Evolutionary conservation across 1,139 yeast genomes (phyloP).

Genomic region (Hanseniaspora sp.): DNA sequence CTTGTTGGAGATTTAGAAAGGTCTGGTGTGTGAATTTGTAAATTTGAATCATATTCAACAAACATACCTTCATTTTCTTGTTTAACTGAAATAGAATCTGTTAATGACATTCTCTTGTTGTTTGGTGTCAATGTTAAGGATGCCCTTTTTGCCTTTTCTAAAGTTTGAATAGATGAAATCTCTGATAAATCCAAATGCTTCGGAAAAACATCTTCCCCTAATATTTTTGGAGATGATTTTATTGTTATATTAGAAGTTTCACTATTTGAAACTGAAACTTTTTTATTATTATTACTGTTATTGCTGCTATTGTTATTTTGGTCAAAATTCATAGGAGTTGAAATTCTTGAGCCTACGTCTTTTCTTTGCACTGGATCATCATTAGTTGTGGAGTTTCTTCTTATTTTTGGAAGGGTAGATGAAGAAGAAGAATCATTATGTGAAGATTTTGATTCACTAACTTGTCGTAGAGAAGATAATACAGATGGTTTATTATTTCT

Average conservation of each 20-base stretch:
- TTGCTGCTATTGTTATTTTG: conserved; percentile 16
- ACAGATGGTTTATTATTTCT: neutral
- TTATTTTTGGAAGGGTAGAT: conserved; percentile 10
- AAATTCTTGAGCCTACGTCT: conserved; percentile 17
- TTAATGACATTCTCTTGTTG: conserved; percentile 25
- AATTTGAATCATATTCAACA: conserved; percentile 27
- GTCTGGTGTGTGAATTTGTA: conserved; percentile 29
- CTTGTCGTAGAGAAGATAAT: conserved; percentile 4
- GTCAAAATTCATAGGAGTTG: conserved; percentile 26
- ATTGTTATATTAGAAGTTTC: conserved; percentile 17
- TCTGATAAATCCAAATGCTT: conserved; percentile 54
- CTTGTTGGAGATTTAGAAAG: conserved; percentile 35
- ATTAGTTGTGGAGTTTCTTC: neutral
- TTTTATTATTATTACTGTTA: neutral
- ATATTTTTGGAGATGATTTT: conserved; percentile 20
- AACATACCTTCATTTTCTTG: conserved; percentile 35
- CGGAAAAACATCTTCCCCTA: conserved; percentile 63
- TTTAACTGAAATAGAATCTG: conserved; percentile 30
- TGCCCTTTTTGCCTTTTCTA: conserved; percentile 55
- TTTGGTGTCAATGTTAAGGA: conserved; percentile 32
- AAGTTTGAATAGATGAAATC: conserved; percentile 60
- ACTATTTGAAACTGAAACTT: conserved; percentile 5
- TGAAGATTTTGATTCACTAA: neutral
- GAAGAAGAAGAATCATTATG: neutral
- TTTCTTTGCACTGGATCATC: conserved; percentile 9